phyloP scores from a whole-genome alignment of 2,329 filamentous ascomycete genomes.

The Scorias spongiosa region DNA sequence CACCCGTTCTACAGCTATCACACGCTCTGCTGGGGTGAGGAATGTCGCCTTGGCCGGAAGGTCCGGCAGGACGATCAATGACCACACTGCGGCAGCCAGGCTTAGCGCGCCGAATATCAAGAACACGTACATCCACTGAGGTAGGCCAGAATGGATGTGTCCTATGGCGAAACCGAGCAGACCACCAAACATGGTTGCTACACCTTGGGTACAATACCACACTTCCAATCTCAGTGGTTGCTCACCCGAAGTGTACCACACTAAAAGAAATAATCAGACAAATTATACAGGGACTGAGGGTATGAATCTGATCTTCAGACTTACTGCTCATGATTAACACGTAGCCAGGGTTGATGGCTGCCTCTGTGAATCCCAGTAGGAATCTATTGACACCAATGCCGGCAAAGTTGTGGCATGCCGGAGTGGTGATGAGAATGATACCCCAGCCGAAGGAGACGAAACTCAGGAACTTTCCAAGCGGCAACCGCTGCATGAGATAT shows the following conservation, averaged over 20 bases:
- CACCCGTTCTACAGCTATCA: constrained; percentile 38
- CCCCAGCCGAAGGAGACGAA: constrained; percentile 27
- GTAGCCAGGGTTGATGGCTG: constrained; percentile 21
- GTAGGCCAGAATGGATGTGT: constrained; percentile 38
- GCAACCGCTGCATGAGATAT: constrained; percentile 29
- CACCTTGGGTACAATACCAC: constrained; percentile 44
- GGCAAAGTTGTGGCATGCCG: constrained; percentile 25
- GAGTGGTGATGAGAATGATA: constrained; percentile 26
- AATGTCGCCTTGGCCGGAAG: constrained; percentile 30
- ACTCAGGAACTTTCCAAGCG: constrained; percentile 31
- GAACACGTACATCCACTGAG: constrained; percentile 43
- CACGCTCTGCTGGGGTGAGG: constrained; percentile 24
- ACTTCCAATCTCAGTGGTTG: constrained; percentile 38
- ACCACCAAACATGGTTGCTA: constrained; percentile 47
- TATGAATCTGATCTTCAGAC: too few species aligned
- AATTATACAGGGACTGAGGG: too few species aligned
- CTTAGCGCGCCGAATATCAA: constrained; percentile 35
- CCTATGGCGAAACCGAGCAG: constrained; percentile 44
- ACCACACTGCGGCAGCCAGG: constrained; percentile 22
- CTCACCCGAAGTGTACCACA: constrained; percentile 22
- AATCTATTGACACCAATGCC: constrained; percentile 24
- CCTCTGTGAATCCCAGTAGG: constrained; percentile 22
- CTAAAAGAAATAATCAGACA: not conserved
- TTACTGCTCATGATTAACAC: constrained; percentile 18
- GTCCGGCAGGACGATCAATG: constrained; percentile 28